Evolutionary conservation across 2,329 filamentous ascomycete genomes (phyloP).

Genomic region (Metarhizium rileyi): DNA sequence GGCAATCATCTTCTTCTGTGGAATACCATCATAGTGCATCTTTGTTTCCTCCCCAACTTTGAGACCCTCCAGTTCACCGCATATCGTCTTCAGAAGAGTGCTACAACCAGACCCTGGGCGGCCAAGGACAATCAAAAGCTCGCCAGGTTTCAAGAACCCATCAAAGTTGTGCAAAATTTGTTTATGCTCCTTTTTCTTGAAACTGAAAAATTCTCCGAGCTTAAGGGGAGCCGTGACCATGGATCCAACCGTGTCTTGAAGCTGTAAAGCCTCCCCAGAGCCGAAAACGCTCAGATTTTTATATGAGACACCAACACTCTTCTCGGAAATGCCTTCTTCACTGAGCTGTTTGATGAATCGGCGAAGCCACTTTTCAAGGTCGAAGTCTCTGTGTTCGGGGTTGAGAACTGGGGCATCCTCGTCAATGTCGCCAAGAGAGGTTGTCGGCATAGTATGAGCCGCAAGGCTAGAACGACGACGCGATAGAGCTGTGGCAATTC

Average conservation of each 20-base stretch:
- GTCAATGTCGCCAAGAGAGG: slow-evolving; percentile 13
- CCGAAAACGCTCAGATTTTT: slow-evolving; percentile 58
- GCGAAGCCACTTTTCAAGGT: slow-evolving; percentile 31
- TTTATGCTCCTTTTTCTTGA: slow-evolving; percentile 35
- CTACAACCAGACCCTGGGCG: slow-evolving; percentile 56
- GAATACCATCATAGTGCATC: slow-evolving; percentile 56
- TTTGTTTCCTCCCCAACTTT: slow-evolving; percentile 36
- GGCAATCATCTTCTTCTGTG: slow-evolving; percentile 40
- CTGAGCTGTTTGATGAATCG: slow-evolving; percentile 33
- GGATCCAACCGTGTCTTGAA: slow-evolving; percentile 58
- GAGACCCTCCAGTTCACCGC: slow-evolving; percentile 50
- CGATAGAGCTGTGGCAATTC: slow-evolving; percentile 30
- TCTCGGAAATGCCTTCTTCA: slow-evolving; percentile 43
- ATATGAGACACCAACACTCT: slow-evolving; percentile 51
- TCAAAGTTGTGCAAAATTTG: slow-evolving; percentile 56
- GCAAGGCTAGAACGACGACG: slow-evolving; percentile 20
- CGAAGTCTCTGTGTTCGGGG: slow-evolving; percentile 28
- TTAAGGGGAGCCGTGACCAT: slow-evolving; percentile 48
- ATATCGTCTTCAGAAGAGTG: slow-evolving; percentile 53
- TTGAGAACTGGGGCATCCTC: slow-evolving; percentile 25
- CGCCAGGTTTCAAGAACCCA: slow-evolving; percentile 52
- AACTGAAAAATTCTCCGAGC: slow-evolving; percentile 44
- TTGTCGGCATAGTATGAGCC: slow-evolving; percentile 6
- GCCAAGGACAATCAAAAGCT: slow-evolving; percentile 61
- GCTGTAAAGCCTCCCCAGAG: slow-evolving; percentile 54